These are phyloP conservation scores for Sporisorium exsertum DNA, from an alignment of 1,284 basidiomycete species.

Conservation along the genomic window DNA sequence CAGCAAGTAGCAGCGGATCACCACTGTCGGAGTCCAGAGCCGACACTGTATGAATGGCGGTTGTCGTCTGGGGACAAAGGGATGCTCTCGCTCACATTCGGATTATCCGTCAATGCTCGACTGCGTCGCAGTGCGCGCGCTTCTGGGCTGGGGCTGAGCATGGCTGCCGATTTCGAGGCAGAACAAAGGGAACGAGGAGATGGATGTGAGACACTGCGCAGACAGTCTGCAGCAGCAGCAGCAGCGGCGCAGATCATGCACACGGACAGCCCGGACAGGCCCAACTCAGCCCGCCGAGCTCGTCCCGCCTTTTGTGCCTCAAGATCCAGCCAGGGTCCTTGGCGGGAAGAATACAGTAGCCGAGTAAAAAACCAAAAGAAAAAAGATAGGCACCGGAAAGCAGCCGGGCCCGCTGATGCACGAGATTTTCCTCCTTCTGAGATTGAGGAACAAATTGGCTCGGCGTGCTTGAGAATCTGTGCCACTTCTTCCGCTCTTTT, in stretches of 20 bases:
- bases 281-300: too few species aligned
- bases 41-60: conserved; percentile 1
- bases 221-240: too few species aligned
- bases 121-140: too few species aligned
- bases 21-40: conserved; percentile 1
- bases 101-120: not conserved
- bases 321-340: too few species aligned
- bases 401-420: too few species aligned
- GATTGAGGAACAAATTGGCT: not conserved
- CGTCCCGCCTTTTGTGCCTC: not conserved
- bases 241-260: not conserved
- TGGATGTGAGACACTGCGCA: not conserved
- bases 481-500: not conserved
- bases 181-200: not conserved
- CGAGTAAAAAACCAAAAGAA: too few species aligned
- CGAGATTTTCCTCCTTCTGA: not conserved
- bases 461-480: conserved; percentile 3
- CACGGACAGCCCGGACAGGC: not conserved
- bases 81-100: not conserved
- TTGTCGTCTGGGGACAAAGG: not conserved
- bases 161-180: too few species aligned
- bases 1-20: not conserved
- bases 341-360: too few species aligned
- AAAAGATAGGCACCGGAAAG: too few species aligned
- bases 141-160: not conserved